These are phyloP conservation scores for Cutaneotrichosporon curvatum DNA, from an alignment of 1,284 basidiomycete species.

Conservation along the genomic window DNA sequence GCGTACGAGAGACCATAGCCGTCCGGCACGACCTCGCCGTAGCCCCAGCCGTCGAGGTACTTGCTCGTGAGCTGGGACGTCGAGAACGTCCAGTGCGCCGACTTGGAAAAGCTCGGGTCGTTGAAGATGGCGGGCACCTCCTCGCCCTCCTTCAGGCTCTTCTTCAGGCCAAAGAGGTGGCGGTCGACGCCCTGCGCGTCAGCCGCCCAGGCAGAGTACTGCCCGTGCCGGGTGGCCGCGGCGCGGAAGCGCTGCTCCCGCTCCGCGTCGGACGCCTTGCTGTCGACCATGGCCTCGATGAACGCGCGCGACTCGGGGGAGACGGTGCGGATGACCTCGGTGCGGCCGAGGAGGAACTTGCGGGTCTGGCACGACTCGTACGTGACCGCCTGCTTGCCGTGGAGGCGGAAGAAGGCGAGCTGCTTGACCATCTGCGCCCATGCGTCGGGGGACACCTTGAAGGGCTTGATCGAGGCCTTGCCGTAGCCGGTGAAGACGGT, in stretches of 20 bases:
- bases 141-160: slow-evolving; percentile 69
- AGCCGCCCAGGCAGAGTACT: slow-evolving; percentile 83
- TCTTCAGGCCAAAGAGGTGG: slow-evolving; percentile 90
- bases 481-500: slow-evolving; percentile 89
- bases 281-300: slow-evolving; percentile 78
- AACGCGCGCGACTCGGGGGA: slow-evolving; percentile 78
- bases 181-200: slow-evolving; percentile 93
- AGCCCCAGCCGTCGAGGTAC: slow-evolving; percentile 92
- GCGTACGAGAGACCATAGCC: slow-evolving; percentile 92
- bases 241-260: slow-evolving; percentile 66
- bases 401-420: slow-evolving; percentile 86
- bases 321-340: slow-evolving; percentile 85
- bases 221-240: slow-evolving; percentile 73
- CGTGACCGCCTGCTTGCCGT: slow-evolving; percentile 67
- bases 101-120: slow-evolving; percentile 65
- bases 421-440: slow-evolving; percentile 95
- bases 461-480: slow-evolving; percentile 79
- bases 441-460: slow-evolving; percentile 85
- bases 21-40: slow-evolving; percentile 88
- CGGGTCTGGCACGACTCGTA: slow-evolving; percentile 95
- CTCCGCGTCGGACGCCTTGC: slow-evolving; percentile 53
- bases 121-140: slow-evolving; percentile 67
- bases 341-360: slow-evolving; percentile 83
- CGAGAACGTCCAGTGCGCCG: slow-evolving; percentile 83
- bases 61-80: slow-evolving; percentile 80